Conservation (phyloP, 2,329 filamentous ascomycete genomes). For the Botrytis sinoallii region DNA sequence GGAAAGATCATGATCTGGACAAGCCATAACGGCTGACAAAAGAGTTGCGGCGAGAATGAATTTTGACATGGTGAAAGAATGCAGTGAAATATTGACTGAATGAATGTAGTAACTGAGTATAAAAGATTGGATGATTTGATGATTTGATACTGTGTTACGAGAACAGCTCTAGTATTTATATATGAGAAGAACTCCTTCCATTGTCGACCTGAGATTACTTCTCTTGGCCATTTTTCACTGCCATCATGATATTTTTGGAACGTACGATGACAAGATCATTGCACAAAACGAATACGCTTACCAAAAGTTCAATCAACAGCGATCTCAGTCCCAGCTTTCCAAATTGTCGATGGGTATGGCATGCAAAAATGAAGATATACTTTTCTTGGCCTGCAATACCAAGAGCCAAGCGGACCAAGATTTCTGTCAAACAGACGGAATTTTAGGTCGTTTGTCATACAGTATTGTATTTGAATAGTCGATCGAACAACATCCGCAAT, state of each 20-base stretch:
- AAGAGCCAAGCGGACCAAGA: not conserved
- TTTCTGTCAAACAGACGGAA: not conserved
- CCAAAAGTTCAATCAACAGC: not conserved
- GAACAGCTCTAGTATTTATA: not conserved
- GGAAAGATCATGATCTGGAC: slow-evolving; percentile 27
- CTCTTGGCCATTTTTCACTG: not conserved
- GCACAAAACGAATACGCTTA: not conserved
- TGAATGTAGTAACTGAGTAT: not conserved
- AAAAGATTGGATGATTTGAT: not conserved
- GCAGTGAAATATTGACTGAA: not conserved
- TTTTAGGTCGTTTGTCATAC: not conserved
- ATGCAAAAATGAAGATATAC: not conserved
- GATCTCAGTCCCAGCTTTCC: not conserved
- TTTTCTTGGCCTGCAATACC: not conserved
- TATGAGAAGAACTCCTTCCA: not conserved
- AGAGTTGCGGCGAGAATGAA: slow-evolving; percentile 18
- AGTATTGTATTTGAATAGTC: not conserved
- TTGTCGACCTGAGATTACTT: not conserved
- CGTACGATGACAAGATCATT: not conserved
- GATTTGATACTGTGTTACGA: not conserved
- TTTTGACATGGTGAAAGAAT: not conserved
- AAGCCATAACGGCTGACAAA: slow-evolving; percentile 25
- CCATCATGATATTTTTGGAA: not conserved
- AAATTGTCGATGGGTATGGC: not conserved
- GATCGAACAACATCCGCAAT: not conserved